phyloP scores from a whole-genome alignment of 768 basidiomycete genomes.

The Lactifluus hygrophoroides region DNA sequence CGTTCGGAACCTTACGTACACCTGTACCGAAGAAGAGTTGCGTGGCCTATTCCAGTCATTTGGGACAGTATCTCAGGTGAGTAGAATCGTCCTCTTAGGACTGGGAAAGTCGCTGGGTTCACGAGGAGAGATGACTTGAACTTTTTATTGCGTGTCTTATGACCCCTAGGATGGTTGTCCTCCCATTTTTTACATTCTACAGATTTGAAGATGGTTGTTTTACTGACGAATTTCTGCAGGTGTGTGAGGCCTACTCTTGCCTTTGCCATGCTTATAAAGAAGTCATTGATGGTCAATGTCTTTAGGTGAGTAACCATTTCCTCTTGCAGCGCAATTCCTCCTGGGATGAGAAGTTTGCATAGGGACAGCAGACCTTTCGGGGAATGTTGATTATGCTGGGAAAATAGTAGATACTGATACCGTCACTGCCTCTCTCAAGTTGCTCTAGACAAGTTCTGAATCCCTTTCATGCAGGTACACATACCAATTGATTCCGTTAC shows the following conservation, averaged over 20 bases:
- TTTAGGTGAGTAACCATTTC: slow-evolving; percentile 32
- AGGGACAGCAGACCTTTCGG: slow-evolving; percentile 60
- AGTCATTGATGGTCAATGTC: background rate
- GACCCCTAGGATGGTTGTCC: slow-evolving; percentile 7
- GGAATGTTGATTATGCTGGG: slow-evolving; percentile 42
- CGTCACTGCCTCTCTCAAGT: background rate
- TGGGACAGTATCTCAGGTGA: slow-evolving; percentile 73
- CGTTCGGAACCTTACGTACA: slow-evolving; percentile 90
- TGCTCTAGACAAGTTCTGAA: slow-evolving; percentile 1
- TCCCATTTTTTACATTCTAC: slow-evolving; percentile 29
- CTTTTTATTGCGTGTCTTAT: slow-evolving; percentile 34
- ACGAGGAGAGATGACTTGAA: slow-evolving; percentile 36
- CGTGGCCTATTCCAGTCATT: slow-evolving; percentile 52
- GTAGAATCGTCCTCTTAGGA: slow-evolving; percentile 20
- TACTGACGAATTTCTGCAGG: slow-evolving; percentile 10
- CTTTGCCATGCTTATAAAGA: background rate
- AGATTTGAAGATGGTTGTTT: background rate
- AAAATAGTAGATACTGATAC: slow-evolving; percentile 20
- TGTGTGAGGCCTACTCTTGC: slow-evolving; percentile 10
- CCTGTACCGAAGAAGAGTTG: slow-evolving; percentile 68
- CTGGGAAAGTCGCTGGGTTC: background rate
- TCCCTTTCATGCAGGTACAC: slow-evolving; percentile 38
- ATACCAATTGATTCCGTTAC: slow-evolving; percentile 43
- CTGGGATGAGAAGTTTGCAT: slow-evolving; percentile 39
- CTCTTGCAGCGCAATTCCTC: background rate